Evolutionary conservation across 305 asterid species (phyloP), one percentile per base, ranked within the genome.

Genomic region (Fraxinus velutina): DNA sequence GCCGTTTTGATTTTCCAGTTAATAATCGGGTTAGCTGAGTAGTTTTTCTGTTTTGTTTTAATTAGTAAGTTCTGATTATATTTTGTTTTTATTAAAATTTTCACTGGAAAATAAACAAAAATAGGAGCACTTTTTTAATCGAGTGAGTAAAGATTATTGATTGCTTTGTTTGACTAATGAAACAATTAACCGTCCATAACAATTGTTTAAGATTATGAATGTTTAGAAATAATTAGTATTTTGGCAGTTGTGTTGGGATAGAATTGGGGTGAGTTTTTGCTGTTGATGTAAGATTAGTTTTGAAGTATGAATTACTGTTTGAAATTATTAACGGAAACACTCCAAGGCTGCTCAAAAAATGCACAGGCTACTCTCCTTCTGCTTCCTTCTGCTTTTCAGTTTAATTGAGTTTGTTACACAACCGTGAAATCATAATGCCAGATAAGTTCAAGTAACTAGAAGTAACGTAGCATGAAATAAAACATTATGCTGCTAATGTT

Each of bases 1-100:
- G 75, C 66, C 4, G 79, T 21, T 75, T 47, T 32, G 83, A 42
- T 78, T 55, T 33, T 72, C 71, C 32, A 24, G 36, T 39, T 79
- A 73, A 19, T 42, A 30, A 64, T 82, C 85, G 85, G 88, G 91
- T 88, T 21, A 79, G 91, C 80, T 83, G 9, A 19, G 78, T 70
- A 9, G 50, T 78, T 13, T 55, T 22, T 7, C 2, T 50, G 73
- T 77, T 0, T 62, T 24, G 17, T 19, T 55, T 70, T 44, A 42
- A 8, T 57, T 55, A 8, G 13, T 55, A 73, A 85, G 30, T 8
- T 21, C 22, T 76, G 82, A 60, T 29, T 83, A 80, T 4, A 78
- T 2, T 76, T 72, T 19, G n/a, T 6, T 13, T 21, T 33, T n/a
- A 3, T 29, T 55, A 0, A 70, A 34, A 17, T 73, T 50, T 36